These are phyloP conservation scores for Pisolithus tinctorius DNA, from an alignment of 768 basidiomycete species.

Conservation along the genomic window DNA sequence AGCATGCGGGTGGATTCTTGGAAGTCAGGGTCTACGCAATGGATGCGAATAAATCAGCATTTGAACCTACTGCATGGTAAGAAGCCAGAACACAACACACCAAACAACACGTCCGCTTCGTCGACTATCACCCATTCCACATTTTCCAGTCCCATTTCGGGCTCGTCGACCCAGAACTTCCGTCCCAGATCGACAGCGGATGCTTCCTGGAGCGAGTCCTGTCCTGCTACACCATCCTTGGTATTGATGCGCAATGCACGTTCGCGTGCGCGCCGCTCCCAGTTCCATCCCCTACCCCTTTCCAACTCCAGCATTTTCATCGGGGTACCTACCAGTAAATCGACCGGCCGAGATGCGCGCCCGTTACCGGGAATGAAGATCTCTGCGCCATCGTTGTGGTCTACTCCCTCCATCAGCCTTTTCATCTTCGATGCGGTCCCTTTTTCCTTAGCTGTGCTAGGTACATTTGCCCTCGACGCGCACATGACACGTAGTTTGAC, in stretches of 20 bases:
- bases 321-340: slow-evolving; percentile 60
- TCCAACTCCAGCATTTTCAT: slow-evolving; percentile 57
- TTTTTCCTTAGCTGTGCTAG: slow-evolving; percentile 17
- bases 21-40: slow-evolving; percentile 68
- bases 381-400: slow-evolving; percentile 20
- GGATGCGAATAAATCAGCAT: background rate
- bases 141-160: slow-evolving; percentile 56
- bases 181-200: slow-evolving; percentile 9
- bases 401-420: slow-evolving; percentile 10
- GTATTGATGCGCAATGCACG: slow-evolving; percentile 17
- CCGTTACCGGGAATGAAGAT: slow-evolving; percentile 20
- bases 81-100: slow-evolving; percentile 32
- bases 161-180: slow-evolving; percentile 39
- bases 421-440: slow-evolving; percentile 48
- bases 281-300: slow-evolving; percentile 49
- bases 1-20: slow-evolving; percentile 63
- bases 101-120: slow-evolving; percentile 87
- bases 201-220: slow-evolving; percentile 11
- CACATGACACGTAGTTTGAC: slow-evolving; percentile 74
- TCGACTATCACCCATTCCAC: slow-evolving; percentile 90
- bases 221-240: slow-evolving; percentile 24
- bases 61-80: background rate
- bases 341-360: slow-evolving; percentile 29
- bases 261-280: slow-evolving; percentile 24
- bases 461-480: slow-evolving; percentile 53